phyloP scores from a whole-genome alignment of 2,329 filamentous ascomycete species.

The Ascocoryne sarcoides region DNA sequence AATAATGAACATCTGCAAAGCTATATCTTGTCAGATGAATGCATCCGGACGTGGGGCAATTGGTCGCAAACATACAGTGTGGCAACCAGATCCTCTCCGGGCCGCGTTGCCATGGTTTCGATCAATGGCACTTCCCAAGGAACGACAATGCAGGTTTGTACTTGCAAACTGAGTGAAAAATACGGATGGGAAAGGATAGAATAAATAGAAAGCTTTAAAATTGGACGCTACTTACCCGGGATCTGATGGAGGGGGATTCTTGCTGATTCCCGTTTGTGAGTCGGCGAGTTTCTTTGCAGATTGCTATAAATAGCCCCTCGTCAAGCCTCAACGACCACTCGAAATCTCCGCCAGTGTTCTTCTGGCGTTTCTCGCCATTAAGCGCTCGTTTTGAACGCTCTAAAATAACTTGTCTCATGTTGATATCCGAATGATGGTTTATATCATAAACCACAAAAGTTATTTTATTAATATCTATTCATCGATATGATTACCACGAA shows the following conservation, averaged over 20 bases:
- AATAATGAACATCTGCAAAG: constrained; percentile 73
- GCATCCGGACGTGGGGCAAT: constrained; percentile 18
- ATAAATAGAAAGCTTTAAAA: constrained; percentile 1
- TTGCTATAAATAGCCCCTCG: too few species aligned
- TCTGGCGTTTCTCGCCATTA: too few species aligned
- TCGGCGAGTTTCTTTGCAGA: not conserved
- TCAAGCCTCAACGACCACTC: too few species aligned
- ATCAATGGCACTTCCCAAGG: not conserved
- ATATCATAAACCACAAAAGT: too few species aligned
- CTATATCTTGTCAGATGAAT: constrained; percentile 34
- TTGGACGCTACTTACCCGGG: not conserved
- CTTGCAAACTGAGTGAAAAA: not conserved
- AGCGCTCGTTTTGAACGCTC: too few species aligned
- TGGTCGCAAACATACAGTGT: constrained; percentile 37
- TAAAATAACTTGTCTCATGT: too few species aligned
- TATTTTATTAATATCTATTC: too few species aligned
- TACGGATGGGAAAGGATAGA: not conserved
- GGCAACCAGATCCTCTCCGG: constrained; percentile 42
- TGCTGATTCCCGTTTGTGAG: too few species aligned
- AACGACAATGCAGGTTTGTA: not conserved
- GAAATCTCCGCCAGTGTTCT: too few species aligned
- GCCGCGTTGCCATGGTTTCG: constrained; percentile 39
- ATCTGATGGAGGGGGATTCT: not conserved
- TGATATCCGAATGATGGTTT: too few species aligned
- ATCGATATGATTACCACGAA: too few species aligned